Conservation (phyloP, 1,284 basidiomycete species). For the Sanguinoderma infundibulare region DNA sequence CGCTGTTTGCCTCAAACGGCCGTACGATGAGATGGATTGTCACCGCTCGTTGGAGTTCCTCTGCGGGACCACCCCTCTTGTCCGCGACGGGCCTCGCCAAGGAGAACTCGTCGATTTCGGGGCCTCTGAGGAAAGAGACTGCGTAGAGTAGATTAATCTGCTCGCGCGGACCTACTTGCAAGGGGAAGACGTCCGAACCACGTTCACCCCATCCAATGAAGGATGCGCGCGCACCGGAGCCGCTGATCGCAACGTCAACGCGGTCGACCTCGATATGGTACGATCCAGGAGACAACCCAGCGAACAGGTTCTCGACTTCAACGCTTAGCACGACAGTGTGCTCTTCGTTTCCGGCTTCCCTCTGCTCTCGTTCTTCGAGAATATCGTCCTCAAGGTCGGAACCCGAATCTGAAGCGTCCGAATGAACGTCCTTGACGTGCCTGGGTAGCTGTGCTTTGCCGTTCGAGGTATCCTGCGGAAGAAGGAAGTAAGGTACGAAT, state of each 20-base stretch:
- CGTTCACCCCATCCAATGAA: constrained; percentile 67
- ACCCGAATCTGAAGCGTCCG: constrained; percentile 31
- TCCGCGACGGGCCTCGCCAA: constrained; percentile 33
- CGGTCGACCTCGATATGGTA: constrained; percentile 75
- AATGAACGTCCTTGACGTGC: neutral
- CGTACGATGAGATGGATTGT: constrained; percentile 78
- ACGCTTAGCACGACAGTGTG: constrained; percentile 85
- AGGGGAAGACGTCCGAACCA: constrained; percentile 65
- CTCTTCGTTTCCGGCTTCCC: constrained; percentile 78
- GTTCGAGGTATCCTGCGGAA: constrained; percentile 40
- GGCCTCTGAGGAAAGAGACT: constrained; percentile 71
- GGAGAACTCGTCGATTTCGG: constrained; percentile 56
- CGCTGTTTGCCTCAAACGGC: constrained; percentile 47
- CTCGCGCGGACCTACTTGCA: constrained; percentile 67
- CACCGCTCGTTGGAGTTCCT: constrained; percentile 73
- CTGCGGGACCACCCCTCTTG: constrained; percentile 17
- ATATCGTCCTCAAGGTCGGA: constrained; percentile 46
- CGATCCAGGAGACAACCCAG: constrained; percentile 36
- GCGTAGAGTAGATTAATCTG: constrained; percentile 90
- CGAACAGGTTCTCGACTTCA: constrained; percentile 75
- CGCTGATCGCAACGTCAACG: constrained; percentile 74
- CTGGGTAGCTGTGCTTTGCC: constrained; percentile 15
- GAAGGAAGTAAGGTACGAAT: constrained; percentile 80
- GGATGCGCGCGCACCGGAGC: constrained; percentile 72
- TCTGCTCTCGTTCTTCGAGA: constrained; percentile 55